A percentile compares a stretch with the other conserved stretches of the same genome.
Conservation (phyloP, 176 grass and related monocot genomes). For the Aechmea fasciata region DNA sequence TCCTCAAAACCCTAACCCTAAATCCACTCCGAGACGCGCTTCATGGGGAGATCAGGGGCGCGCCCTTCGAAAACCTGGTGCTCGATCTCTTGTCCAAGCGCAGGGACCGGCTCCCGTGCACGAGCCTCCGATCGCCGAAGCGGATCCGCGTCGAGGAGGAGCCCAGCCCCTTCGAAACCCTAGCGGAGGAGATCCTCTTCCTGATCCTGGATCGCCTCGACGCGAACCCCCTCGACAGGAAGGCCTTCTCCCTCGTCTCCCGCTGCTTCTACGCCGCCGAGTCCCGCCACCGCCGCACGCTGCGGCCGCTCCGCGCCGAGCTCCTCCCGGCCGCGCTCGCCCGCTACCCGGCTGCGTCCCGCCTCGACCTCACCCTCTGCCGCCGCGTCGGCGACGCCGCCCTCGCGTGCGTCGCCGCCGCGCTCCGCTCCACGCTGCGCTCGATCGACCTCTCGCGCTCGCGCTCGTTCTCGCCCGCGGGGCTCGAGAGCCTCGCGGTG, state of each 20-base stretch:
- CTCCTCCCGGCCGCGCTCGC: conserved; percentile 37
- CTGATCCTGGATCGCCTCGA: conserved; percentile 50
- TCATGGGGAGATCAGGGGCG: conserved; percentile 7
- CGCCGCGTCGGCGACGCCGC: conserved; percentile 36
- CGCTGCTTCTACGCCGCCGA: conserved; percentile 60
- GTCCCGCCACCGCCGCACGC: conserved; percentile 46
- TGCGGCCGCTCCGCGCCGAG: conserved; percentile 60
- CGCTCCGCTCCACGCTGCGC: conserved; percentile 9
- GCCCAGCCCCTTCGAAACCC: conserved; percentile 17
- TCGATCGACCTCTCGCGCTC: conserved; percentile 68
- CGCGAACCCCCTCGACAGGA: conserved; percentile 42
- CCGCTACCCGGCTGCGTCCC: conserved; percentile 29
- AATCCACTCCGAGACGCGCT: neutral
- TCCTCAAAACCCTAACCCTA: neutral
- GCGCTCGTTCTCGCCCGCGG: conserved; percentile 34
- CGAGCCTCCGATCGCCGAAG: neutral
- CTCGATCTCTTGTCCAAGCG: neutral
- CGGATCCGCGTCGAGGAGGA: neutral
- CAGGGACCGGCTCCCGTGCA: neutral
- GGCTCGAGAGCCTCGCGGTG: conserved; percentile 35
- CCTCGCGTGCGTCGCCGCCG: conserved; percentile 11
- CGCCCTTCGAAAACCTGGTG: conserved; percentile 8
- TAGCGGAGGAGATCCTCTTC: conserved; percentile 71
- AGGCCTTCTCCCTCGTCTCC: conserved; percentile 67
- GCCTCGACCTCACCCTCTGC: conserved; percentile 71